phyloP scores from a whole-genome alignment of 1,284 basidiomycete species.

The Lignosus rhinocerotis region DNA sequence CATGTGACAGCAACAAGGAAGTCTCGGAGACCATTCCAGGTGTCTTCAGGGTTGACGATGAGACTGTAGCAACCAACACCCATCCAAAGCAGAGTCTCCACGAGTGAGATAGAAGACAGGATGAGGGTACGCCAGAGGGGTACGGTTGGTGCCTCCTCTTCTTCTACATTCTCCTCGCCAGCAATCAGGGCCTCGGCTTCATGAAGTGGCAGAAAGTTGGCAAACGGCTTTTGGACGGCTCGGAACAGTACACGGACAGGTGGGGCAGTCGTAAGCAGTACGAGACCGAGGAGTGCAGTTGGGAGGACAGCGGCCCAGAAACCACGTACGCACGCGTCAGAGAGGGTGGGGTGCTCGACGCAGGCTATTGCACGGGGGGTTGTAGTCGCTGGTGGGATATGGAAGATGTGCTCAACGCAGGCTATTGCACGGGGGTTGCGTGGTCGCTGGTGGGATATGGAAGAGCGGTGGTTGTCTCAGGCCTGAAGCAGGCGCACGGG shows the following conservation, averaged over 20 bases:
- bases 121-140: constrained; percentile 59
- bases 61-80: constrained; percentile 46
- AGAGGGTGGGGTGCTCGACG: constrained; percentile 40
- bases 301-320: constrained; percentile 60
- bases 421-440: no score
- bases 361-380: not conserved
- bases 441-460: no score
- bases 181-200: constrained; percentile 57
- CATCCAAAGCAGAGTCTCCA: constrained; percentile 53
- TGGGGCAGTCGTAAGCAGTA: constrained; percentile 44
- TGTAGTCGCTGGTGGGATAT: not conserved
- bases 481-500: no score
- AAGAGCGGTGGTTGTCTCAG: no score
- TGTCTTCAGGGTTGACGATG: constrained; percentile 28
- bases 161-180: constrained; percentile 18
- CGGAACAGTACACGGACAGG: constrained; percentile 31
- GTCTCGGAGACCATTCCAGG: constrained; percentile 35
- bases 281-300: constrained; percentile 44
- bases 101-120: constrained; percentile 49
- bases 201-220: constrained; percentile 51
- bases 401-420: not conserved
- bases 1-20: constrained; percentile 51
- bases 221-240: constrained; percentile 40
- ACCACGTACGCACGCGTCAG: constrained; percentile 51
- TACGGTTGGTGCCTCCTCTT: constrained; percentile 24